Base-by-base conservation (phyloP, 345 rosid species). In the Bruguiera parviflora region DNA sequence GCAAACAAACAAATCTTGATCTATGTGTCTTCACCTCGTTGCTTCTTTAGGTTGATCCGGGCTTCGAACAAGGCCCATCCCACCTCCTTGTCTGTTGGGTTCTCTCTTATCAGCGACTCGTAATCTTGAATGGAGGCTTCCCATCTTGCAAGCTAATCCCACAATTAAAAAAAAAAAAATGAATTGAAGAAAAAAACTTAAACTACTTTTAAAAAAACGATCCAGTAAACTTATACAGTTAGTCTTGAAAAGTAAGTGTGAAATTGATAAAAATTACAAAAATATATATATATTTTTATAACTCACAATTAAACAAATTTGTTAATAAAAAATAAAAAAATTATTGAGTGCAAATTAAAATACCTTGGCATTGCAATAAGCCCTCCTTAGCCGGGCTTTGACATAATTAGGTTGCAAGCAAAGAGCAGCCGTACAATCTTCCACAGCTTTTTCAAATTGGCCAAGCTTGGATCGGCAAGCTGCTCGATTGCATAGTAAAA, bases 401-500 rank as follows among this genome's bases (percentile, higher is more conserved):
- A 78, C 71, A 60, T 92, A 90, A 21, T 84, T 82, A 10, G 97
- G 92, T 24, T 83, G 95, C 35, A 87, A 71, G 24, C 61, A 64
- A 22, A 95, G 90, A 59, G 96, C 97, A 25, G 81, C 62, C 0
- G 92, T 79, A 79, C 99, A 92, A 76, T 95, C 99, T 74, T 88
- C 96, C 2, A 86, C 70, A 7, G 92, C 91, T 37, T 90, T 88
- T 67, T 92, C 96, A 13, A 67, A 90, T 53, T 83, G 84, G 60
- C 85, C 78, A 16, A 88, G 84, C 83, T 87, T 92, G 58, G 80
- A 84, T 56, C 87, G 80, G 31, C 96, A 89, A 13, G 96, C 96
- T 13, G 99, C 99, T 77, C 99, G 88, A 71, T 95, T 95, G 77
- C 97, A 88, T 0, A 92, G 80, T 81, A 92, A 79, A 53, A 92